A percentile compares a stretch with the other conserved stretches of the same genome.
Evolutionary conservation across 148 eudicot genomes (phyloP).

Genomic region (Diospyros kaki): DNA sequence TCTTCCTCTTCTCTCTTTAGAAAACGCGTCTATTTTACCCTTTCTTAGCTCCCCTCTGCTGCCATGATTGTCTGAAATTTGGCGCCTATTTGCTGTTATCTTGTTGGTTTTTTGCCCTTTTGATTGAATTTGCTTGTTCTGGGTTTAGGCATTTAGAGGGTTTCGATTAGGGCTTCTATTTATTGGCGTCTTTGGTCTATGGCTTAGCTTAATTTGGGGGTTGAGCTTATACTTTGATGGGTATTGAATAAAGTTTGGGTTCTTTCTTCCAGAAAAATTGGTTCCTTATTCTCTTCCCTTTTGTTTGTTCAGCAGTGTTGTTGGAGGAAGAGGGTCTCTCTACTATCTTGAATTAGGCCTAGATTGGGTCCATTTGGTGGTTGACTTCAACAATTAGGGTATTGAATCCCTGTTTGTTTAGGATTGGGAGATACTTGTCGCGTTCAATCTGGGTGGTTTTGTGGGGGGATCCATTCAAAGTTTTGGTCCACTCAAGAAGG

Average conservation of each 20-base stretch:
- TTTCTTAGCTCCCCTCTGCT: not conserved
- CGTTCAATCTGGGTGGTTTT: not conserved
- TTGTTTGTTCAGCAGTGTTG: not conserved
- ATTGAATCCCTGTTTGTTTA: constrained; percentile 5
- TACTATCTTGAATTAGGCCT: not conserved
- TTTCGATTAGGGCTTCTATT: not conserved
- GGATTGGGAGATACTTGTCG: constrained; percentile 1
- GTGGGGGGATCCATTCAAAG: constrained; percentile 4
- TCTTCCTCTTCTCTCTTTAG: not conserved
- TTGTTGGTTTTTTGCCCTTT: not conserved
- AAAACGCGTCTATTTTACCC: not conserved
- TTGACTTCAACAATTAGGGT: not conserved
- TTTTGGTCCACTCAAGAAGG: not conserved
- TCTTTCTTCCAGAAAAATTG: not conserved
- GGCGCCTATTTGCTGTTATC: constrained; percentile 17
- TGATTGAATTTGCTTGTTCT: not conserved
- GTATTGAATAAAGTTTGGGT: constrained; percentile 15
- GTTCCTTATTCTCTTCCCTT: not conserved
- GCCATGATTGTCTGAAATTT: constrained; percentile 16
- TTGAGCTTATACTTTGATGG: constrained; percentile 21
- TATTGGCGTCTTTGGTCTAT: not conserved
- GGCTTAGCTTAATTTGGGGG: not conserved
- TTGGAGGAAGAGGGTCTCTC: not conserved
- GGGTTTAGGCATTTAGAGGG: not conserved
- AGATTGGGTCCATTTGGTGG: not conserved